phyloP scores from a whole-genome alignment of 495 filamentous ascomycete genomes.

The Aspergillus indologenus region DNA sequence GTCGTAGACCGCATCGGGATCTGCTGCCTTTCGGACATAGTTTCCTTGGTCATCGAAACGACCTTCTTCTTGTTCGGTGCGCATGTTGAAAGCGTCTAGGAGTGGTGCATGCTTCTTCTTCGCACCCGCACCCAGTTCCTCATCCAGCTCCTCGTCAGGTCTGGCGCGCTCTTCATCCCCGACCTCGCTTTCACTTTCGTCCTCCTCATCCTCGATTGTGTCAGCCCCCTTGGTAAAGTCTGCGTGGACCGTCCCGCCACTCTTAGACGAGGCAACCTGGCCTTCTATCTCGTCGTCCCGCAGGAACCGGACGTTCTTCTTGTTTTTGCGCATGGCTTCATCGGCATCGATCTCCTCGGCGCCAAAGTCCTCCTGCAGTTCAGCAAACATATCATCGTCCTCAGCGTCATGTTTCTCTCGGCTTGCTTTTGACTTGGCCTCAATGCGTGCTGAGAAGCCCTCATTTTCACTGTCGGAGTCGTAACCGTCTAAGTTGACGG shows the following conservation, averaged over 20 bases:
- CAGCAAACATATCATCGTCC: constrained; percentile 90
- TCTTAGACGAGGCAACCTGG: constrained; percentile 70
- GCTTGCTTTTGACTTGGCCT: constrained; percentile 52
- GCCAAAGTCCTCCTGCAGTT: constrained; percentile 58
- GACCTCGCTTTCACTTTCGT: constrained; percentile 63
- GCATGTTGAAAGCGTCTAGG: constrained; percentile 95
- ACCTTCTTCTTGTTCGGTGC: constrained; percentile 85
- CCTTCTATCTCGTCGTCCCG: constrained; percentile 77
- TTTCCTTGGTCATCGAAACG: constrained; percentile 87
- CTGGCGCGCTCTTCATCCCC: constrained; percentile 71
- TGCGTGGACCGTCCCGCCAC: constrained; percentile 63
- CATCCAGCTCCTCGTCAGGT: constrained; percentile 68
- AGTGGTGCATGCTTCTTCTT: constrained; percentile 95
- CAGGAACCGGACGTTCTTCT: constrained; percentile 77
- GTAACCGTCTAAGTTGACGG: constrained; percentile 94
- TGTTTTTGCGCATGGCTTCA: constrained; percentile 56
- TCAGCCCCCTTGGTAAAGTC: constrained; percentile 50
- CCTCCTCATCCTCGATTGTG: constrained; percentile 41
- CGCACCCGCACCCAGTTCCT: constrained; percentile 83
- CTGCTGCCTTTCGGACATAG: constrained; percentile 81
- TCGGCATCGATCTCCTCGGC: constrained; percentile 51
- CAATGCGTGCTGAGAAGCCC: constrained; percentile 70
- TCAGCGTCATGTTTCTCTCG: constrained; percentile 45
- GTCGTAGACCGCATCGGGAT: constrained; percentile 90
- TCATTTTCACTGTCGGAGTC: constrained; percentile 94